These are phyloP conservation scores for Hymenoscyphus repandus DNA, from an alignment of 2,329 filamentous ascomycete genomes.

Conservation along the genomic window DNA sequence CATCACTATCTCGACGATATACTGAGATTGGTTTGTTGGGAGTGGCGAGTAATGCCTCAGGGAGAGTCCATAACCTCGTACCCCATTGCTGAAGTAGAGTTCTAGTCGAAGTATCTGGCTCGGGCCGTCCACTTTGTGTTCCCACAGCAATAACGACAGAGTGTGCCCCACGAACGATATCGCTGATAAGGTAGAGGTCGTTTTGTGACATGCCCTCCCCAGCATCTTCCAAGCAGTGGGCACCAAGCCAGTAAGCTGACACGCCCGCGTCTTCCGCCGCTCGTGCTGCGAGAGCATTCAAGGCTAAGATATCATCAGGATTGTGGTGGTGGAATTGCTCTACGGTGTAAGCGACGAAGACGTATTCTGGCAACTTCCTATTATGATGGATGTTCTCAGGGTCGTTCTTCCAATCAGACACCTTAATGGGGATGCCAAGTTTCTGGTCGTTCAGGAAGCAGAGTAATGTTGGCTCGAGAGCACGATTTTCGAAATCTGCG, in stretches of 20 bases:
- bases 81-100: slow-evolving; percentile 7
- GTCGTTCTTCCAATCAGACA: neutral
- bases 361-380: neutral
- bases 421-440: neutral
- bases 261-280: slow-evolving; percentile 4
- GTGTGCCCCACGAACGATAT: slow-evolving; percentile 16
- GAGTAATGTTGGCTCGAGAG: neutral
- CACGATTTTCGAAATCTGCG: neutral
- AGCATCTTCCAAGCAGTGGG: slow-evolving; percentile 2
- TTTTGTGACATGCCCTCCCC: slow-evolving; percentile 6
- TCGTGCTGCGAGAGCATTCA: neutral
- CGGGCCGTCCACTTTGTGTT: neutral
- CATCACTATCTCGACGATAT: slow-evolving; percentile 3
- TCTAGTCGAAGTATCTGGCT: neutral
- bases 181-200: slow-evolving; percentile 16
- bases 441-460: neutral
- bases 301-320: neutral
- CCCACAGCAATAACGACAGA: slow-evolving; percentile 11
- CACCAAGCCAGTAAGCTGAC: slow-evolving; percentile 11
- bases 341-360: neutral
- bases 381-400: neutral
- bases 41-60: slow-evolving; percentile 8
- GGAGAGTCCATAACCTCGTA: slow-evolving; percentile 12
- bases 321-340: neutral
- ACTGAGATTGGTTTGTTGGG: neutral